phyloP scores from a whole-genome alignment of 768 basidiomycete genomes.

The Epithele typhae region DNA sequence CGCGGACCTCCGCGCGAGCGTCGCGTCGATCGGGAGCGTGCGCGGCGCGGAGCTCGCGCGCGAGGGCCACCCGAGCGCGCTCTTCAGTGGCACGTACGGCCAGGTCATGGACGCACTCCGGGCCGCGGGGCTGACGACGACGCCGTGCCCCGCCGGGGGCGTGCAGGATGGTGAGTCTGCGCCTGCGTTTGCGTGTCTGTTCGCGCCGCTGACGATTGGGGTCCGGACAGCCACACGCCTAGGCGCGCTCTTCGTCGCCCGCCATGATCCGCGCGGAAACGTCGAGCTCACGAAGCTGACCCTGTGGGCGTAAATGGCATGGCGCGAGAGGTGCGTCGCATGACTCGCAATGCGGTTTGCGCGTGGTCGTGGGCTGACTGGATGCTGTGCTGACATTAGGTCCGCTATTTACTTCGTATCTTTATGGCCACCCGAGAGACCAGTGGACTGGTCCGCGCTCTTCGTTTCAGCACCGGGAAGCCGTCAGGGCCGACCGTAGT shows the following conservation, averaged over 20 bases:
- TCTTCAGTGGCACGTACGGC: slow-evolving; percentile 41
- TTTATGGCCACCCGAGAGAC: not conserved
- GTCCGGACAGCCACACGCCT: slow-evolving; percentile 32
- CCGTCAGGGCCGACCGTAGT: no score
- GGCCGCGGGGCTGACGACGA: slow-evolving; percentile 32
- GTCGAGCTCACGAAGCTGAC: slow-evolving; percentile 38
- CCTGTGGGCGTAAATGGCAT: slow-evolving; percentile 33
- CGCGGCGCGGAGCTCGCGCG: slow-evolving; percentile 16
- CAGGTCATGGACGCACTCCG: slow-evolving; percentile 37
- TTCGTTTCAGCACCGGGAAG: no score
- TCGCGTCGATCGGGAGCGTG: slow-evolving; percentile 15
- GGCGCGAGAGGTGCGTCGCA: not conserved
- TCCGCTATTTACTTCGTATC: not conserved
- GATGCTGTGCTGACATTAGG: not conserved
- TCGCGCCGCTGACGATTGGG: not conserved
- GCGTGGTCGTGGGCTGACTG: not conserved
- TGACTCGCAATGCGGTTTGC: slow-evolving; percentile 8
- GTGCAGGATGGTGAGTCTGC: slow-evolving; percentile 29
- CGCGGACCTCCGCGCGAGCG: not conserved
- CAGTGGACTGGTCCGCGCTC: no score
- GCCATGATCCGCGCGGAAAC: slow-evolving; percentile 20
- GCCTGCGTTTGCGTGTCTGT: not conserved
- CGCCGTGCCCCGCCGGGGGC: slow-evolving; percentile 27
- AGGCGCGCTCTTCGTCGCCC: slow-evolving; percentile 38
- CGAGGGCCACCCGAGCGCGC: slow-evolving; percentile 20